These are phyloP conservation scores for Scytalidium lignicola DNA, from an alignment of 2,329 filamentous ascomycete genomes.

Conservation along the genomic window DNA sequence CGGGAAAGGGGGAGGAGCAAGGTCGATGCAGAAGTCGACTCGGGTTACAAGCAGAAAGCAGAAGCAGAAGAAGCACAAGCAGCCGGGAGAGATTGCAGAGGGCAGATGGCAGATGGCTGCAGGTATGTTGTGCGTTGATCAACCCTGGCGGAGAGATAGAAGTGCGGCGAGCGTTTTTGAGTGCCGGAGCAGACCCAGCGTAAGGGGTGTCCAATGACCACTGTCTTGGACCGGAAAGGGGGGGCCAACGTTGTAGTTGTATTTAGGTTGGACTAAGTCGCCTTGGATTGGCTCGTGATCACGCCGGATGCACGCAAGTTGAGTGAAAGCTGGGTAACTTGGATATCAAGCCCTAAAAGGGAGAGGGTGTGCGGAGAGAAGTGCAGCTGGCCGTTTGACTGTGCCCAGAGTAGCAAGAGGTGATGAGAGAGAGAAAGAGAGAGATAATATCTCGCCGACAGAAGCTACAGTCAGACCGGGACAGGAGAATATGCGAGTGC, in stretches of 20 bases:
- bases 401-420: too few species aligned
- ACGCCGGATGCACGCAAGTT: conserved; percentile 1
- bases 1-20: conserved; percentile 5
- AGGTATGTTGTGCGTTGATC: conserved; percentile 28
- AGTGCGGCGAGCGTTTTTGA: conserved; percentile 20
- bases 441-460: too few species aligned
- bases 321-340: background rate
- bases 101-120: conserved; percentile 11
- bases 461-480: too few species aligned
- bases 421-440: too few species aligned
- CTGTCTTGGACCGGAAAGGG: conserved; percentile 1
- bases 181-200: conserved; percentile 1
- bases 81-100: too few species aligned
- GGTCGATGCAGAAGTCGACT: background rate
- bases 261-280: background rate
- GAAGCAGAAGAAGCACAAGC: background rate
- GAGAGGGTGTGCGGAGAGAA: too few species aligned
- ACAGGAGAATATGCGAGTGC: too few species aligned
- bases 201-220: conserved; percentile 28
- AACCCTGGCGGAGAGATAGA: conserved; percentile 16
- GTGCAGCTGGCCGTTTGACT: too few species aligned
- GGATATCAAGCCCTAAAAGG: too few species aligned
- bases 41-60: background rate
- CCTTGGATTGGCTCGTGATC: conserved; percentile 21
- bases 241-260: background rate